phyloP scores from a whole-genome alignment of 768 basidiomycete genomes.

The Pleurotus cornucopiae region DNA sequence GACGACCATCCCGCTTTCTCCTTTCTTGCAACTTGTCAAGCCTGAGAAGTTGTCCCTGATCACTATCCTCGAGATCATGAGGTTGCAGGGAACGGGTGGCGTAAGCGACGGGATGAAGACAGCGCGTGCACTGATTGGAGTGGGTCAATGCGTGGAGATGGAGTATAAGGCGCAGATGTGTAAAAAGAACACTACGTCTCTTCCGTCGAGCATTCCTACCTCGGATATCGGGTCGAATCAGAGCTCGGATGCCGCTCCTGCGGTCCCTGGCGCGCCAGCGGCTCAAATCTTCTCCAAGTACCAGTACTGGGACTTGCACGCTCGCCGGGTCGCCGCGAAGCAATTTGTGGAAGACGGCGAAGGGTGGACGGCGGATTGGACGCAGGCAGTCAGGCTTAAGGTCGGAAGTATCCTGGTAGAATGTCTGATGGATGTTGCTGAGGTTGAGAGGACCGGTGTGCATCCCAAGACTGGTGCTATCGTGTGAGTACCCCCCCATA shows the following conservation, averaged over 20 bases:
- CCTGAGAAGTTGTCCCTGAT: conserved; percentile 81
- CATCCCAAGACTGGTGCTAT: conserved; percentile 56
- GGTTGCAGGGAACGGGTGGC: conserved; percentile 71
- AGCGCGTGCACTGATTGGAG: conserved; percentile 68
- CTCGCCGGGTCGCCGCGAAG: conserved; percentile 62
- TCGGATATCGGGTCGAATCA: conserved; percentile 10
- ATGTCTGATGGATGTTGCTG: conserved; percentile 79
- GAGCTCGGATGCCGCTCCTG: background rate
- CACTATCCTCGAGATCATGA: conserved; percentile 87
- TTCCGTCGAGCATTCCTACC: conserved; percentile 28
- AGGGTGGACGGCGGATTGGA: conserved; percentile 80
- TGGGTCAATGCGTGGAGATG: conserved; percentile 83
- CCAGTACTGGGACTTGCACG: conserved; percentile 58
- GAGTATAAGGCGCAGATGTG: conserved; percentile 88
- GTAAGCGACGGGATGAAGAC: conserved; percentile 88
- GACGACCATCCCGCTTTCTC: conserved; percentile 33
- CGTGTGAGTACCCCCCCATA: conserved; percentile 44
- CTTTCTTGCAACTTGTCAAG: conserved; percentile 73
- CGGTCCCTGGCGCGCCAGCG: conserved; percentile 18
- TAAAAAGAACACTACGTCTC: conserved; percentile 53
- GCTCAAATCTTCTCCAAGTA: conserved; percentile 45
- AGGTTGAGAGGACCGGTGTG: conserved; percentile 56
- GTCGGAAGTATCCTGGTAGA: conserved; percentile 84
- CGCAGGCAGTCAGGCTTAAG: conserved; percentile 67
- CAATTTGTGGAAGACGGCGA: conserved; percentile 63